Conservation (phyloP, 1,284 basidiomycete genomes). For the Ceratobasidium sp. region DNA sequence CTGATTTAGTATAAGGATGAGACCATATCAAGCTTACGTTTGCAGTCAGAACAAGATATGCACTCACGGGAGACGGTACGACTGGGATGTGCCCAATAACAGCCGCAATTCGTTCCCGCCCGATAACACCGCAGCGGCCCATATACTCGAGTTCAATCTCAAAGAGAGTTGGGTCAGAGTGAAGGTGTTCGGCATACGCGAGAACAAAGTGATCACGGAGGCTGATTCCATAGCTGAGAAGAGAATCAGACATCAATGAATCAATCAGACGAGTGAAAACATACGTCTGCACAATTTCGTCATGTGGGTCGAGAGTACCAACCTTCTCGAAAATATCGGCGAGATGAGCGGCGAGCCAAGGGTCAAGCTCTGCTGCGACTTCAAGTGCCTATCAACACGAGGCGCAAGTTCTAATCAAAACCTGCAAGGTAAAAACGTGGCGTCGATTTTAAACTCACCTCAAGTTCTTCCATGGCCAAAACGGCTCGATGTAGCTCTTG, state of each 20-base stretch:
- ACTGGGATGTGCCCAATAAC: conserved; percentile 36
- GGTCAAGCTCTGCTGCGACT: conserved; percentile 41
- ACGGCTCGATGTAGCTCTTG: conserved; percentile 47
- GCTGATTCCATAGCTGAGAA: conserved; percentile 42
- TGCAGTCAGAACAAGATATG: no score
- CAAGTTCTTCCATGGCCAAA: conserved; percentile 39
- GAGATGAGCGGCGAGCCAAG: conserved; percentile 49
- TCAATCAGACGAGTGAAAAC: conserved; percentile 6
- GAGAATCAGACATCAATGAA: background rate
- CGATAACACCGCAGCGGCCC: conserved; percentile 47
- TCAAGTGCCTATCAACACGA: conserved; percentile 34
- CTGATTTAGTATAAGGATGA: background rate
- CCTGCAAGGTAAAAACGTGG: background rate
- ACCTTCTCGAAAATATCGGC: conserved; percentile 49
- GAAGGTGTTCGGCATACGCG: conserved; percentile 48
- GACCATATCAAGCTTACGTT: no score
- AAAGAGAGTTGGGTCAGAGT: conserved; percentile 49
- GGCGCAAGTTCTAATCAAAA: background rate
- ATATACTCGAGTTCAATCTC: conserved; percentile 50
- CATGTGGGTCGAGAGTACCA: conserved; percentile 41
- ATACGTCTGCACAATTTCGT: conserved; percentile 39
- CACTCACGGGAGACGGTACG: conserved; percentile 28
- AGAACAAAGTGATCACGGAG: conserved; percentile 47
- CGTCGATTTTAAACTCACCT: conserved; percentile 14
- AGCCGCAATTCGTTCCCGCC: conserved; percentile 45